phyloP scores from a whole-genome alignment of 129 eudicot genomes.

The Erigeron canadensis region DNA sequence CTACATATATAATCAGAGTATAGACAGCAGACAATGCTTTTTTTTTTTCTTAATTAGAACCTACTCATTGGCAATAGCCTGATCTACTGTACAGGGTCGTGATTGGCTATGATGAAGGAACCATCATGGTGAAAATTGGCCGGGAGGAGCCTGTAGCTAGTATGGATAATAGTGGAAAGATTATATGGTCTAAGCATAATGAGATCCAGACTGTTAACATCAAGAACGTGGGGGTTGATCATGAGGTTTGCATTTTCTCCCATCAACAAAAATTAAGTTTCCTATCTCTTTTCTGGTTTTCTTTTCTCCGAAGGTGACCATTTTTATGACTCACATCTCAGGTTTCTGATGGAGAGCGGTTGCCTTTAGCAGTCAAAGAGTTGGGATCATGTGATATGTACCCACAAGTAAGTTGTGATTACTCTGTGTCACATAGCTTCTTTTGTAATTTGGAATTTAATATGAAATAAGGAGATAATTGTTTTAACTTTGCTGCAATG shows the following conservation, averaged over 20 bases:
- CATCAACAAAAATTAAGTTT: neutral
- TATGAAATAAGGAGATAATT: neutral
- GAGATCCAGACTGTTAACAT: conserved; percentile 85
- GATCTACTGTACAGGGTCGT: conserved; percentile 50
- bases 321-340: conserved; percentile 22
- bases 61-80: neutral
- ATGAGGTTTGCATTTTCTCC: conserved; percentile 58
- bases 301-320: conserved; percentile 4
- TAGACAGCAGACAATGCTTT: neutral
- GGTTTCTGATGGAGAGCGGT: conserved; percentile 95
- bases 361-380: conserved; percentile 90
- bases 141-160: conserved; percentile 89
- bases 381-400: conserved; percentile 89
- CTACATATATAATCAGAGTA: neutral
- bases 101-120: conserved; percentile 94
- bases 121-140: conserved; percentile 86
- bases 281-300: neutral
- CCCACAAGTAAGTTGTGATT: conserved; percentile 63
- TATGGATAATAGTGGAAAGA: conserved; percentile 89
- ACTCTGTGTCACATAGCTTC: neutral
- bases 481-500: neutral
- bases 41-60: neutral
- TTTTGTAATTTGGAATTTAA: neutral
- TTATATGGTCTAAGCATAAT: conserved; percentile 89
- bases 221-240: conserved; percentile 73